Evolutionary conservation across 179 eudicot genomes (phyloP), one percentile per base, ranked within the genome.

Genomic region (Gypsophila paniculata): DNA sequence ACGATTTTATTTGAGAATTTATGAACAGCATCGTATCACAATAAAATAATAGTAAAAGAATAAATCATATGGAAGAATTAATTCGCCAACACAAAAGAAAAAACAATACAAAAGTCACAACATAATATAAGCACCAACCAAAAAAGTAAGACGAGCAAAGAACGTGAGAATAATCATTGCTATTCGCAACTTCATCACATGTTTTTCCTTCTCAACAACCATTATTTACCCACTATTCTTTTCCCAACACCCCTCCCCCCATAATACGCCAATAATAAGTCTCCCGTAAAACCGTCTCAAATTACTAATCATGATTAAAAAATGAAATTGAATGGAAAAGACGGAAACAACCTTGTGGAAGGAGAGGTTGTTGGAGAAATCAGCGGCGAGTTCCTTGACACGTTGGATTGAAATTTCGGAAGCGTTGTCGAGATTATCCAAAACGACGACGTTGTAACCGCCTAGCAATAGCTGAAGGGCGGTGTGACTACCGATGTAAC

Each of bases 401-500:
- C 99, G 96, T 19, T 81, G 72, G 25, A 95, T 54, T 14, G 99
- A 84, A 72, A 86, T 39, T 55, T 82, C 80, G 53, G 97, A 92
- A 25, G 99, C 77, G 78, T 95, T 95, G 59, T 90, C 90, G 42
- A 95, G 88, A 76, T 90, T 95, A 71, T 95, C 99, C 51, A 92
- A 74, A 26, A 90, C 89, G 71, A 92, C 89, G 4, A 85, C 87
- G 71, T 81, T 87, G 69, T 79, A 86, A 0, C 96, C 99, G n/a
- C 84, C 88, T 14, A 86, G 68, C 26, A 95, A 70, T 18, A 95
- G 79, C 72, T 95, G 96, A 46, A 92, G 81, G 63, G 88, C 80
- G 52, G 99, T 95, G 81, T 95, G 99, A 64, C 89, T 92, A 7
- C 99, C 99, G 23, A 95, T 92, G 75, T 95, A 95, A 36, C 99